Base-by-base conservation (phyloP, 2,329 filamentous ascomycete genomes). In the Emydomyces testavorans region DNA sequence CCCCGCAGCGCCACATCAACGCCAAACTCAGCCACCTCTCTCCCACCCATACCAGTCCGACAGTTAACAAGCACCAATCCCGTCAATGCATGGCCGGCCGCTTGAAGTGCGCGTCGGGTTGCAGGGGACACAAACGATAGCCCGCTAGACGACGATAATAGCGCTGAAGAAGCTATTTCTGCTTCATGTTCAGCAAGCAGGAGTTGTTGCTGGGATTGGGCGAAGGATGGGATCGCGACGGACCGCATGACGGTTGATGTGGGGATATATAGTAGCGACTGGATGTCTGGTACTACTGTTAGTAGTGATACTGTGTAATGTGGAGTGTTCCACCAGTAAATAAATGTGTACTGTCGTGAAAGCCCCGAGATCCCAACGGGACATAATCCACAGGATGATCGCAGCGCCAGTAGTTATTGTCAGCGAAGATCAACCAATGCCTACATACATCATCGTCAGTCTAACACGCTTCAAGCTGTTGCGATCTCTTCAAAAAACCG, bases 21-120 rank as follows among this genome's bases (percentile, higher is more conserved):
- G 1, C 69, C 71, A 4, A 98, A 78, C 63, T 95, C 89, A 2
- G 95, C 70, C 1, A 98, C 83, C 0, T 85, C 87, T 54, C 87
- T 85, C n/a, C 92, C 92, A 13, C 89, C 92, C 31, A 95, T 73
- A 0, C 92, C 92, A 0, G 92, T 98, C 24, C 89, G 82, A 61
- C 85, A 84, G 15, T 83, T 82, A 8, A 76, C 71, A 28, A 94
- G 70, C 26, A 77, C 70, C 6, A 96, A 77, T 0, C 65, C 66
- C 1, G 63, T 68, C 2, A 69, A 45, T 0, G 66, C 66, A 51
- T 67, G 60, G 8, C 66, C 66, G 0, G 64, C 63, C 13, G 65
- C 64, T 57, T 69, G 65, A 13, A 71, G 56, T 3, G 65, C 66
- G 34, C 68, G 64, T 3, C 69, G 59, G 2, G 68, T 69, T 1